Conservation (phyloP, 1,139 yeast genomes). For the Taphrina flavorubra region DNA sequence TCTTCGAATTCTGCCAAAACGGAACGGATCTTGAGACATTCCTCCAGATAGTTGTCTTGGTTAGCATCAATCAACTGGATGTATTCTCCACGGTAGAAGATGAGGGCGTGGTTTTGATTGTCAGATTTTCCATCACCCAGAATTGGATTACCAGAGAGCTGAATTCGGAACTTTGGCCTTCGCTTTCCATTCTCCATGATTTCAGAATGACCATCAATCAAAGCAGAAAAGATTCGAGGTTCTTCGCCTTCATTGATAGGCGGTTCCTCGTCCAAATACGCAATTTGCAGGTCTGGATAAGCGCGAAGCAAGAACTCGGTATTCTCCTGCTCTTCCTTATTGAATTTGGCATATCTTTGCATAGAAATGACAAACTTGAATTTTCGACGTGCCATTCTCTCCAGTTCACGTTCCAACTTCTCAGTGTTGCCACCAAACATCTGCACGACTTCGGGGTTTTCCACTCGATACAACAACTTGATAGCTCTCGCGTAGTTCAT, state of each 20-base stretch:
- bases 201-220: constrained; percentile 98
- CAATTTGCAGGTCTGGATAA: constrained; percentile 97
- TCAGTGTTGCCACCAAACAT: constrained; percentile 99
- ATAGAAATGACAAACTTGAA: constrained; percentile 95
- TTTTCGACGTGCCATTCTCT: constrained; percentile 99
- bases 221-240: constrained; percentile 93
- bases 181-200: constrained; percentile 97
- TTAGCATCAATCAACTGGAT: constrained; percentile 97
- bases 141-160: constrained; percentile 97
- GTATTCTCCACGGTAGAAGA: constrained; percentile 98
- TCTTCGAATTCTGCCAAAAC: constrained; percentile 98
- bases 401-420: constrained; percentile 89
- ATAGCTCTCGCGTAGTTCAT: constrained; percentile 99
- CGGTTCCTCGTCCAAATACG: constrained; percentile 93
- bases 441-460: constrained; percentile 97
- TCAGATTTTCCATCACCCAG: constrained; percentile 99
- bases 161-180: constrained; percentile 97
- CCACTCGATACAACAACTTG: constrained; percentile 95
- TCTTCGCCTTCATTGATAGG: constrained; percentile 93
- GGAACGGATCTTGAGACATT: constrained; percentile 96
- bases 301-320: constrained; percentile 98
- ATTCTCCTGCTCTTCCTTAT: constrained; percentile 96
- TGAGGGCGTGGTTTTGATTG: constrained; percentile 95
- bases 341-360: constrained; percentile 97
- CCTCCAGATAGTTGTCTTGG: constrained; percentile 97